These are phyloP conservation scores for Venturiaceae sp. DNA, from an alignment of 2,329 filamentous ascomycete genomes.

Conservation along the genomic window DNA sequence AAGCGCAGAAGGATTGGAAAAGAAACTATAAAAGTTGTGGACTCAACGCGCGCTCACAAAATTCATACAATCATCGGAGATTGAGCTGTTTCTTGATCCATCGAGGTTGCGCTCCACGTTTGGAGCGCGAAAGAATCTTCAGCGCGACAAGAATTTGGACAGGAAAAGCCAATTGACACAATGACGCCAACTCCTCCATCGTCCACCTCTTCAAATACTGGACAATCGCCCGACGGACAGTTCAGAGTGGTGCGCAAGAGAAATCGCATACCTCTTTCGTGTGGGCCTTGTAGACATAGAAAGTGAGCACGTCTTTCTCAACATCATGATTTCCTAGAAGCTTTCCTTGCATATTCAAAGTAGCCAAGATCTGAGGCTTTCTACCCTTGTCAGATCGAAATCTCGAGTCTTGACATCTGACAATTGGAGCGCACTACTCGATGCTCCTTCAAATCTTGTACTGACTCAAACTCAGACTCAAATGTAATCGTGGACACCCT, in stretches of 20 bases:
- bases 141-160: not conserved
- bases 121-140: not conserved
- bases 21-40: not conserved
- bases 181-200: slow-evolving; percentile 60
- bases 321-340: too few species aligned
- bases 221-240: slow-evolving; percentile 76
- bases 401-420: not conserved
- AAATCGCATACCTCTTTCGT: slow-evolving; percentile 86
- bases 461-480: slow-evolving; percentile 44
- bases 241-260: slow-evolving; percentile 85
- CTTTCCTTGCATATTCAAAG: too few species aligned
- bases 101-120: not conserved
- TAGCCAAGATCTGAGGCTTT: too few species aligned
- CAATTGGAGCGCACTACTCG: not conserved
- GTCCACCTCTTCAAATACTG: slow-evolving; percentile 64
- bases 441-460: slow-evolving; percentile 12
- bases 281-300: slow-evolving; percentile 79
- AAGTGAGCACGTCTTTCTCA: slow-evolving; percentile 51
- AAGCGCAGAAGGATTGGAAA: not conserved
- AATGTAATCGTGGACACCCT: slow-evolving; percentile 85
- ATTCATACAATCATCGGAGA: not conserved
- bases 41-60: not conserved
- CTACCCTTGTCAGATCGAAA: too few species aligned
- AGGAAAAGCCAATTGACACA: not conserved
- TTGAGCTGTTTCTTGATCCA: not conserved